These are phyloP conservation scores for Triangularia setosa DNA, from an alignment of 2,329 filamentous ascomycete genomes.

Conservation along the genomic window DNA sequence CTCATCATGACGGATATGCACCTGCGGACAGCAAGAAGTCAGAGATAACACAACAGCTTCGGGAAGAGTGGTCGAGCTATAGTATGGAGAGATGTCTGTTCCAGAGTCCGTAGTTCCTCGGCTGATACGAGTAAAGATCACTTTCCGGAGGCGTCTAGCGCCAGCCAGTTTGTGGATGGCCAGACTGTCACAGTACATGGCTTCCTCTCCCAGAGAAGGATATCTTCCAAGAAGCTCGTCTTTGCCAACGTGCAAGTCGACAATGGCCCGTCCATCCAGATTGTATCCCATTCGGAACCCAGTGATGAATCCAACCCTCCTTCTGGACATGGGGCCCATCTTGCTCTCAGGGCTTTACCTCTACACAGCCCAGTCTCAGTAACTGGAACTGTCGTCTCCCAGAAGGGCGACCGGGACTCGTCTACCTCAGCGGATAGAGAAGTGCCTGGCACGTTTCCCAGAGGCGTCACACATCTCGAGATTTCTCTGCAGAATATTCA, in stretches of 20 bases:
- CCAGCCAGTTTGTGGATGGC: slow-evolving; percentile 28
- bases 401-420: background rate
- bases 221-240: slow-evolving; percentile 64
- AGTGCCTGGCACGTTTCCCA: slow-evolving; percentile 19
- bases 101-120: slow-evolving; percentile 23
- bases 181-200: slow-evolving; percentile 58
- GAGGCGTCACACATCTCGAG: slow-evolving; percentile 42
- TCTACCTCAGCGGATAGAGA: slow-evolving; percentile 25
- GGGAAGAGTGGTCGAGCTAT: slow-evolving; percentile 37
- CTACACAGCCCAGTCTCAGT: slow-evolving; percentile 52
- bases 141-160: slow-evolving; percentile 30
- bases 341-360: slow-evolving; percentile 43
- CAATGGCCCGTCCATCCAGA: slow-evolving; percentile 35
- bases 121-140: slow-evolving; percentile 28
- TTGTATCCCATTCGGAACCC: slow-evolving; percentile 39
- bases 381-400: slow-evolving; percentile 32
- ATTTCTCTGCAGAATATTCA: slow-evolving; percentile 59
- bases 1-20: background rate
- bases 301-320: slow-evolving; percentile 26
- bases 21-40: background rate
- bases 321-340: slow-evolving; percentile 35
- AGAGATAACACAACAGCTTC: slow-evolving; percentile 15
- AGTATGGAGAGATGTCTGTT: slow-evolving; percentile 34
- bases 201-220: slow-evolving; percentile 65
- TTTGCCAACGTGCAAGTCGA: slow-evolving; percentile 58